phyloP scores from a whole-genome alignment of 2,329 filamentous ascomycete species.

The Alternaria dauci region DNA sequence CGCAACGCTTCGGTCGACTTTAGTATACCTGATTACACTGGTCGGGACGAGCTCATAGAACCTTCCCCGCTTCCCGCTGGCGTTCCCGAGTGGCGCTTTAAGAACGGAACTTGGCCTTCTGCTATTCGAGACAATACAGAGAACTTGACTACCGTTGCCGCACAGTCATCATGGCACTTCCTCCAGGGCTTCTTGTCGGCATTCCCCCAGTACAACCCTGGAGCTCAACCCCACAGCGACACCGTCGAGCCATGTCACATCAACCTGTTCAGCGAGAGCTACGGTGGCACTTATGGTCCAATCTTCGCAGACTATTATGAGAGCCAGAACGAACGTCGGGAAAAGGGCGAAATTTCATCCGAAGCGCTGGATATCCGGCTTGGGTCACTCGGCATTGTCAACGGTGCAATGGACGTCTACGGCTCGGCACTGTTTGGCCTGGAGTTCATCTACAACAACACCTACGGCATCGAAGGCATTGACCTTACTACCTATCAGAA shows the following conservation, averaged over 20 bases:
- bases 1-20: conserved; percentile 58
- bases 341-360: conserved; percentile 60
- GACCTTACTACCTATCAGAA: conserved; percentile 60
- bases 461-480: conserved; percentile 69
- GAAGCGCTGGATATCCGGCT: conserved; percentile 68
- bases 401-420: conserved; percentile 73
- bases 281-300: conserved; percentile 75
- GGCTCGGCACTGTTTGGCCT: conserved; percentile 68
- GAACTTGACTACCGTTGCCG: conserved; percentile 66
- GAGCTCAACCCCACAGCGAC: conserved; percentile 50
- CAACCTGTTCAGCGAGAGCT: conserved; percentile 74
- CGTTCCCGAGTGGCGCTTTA: conserved; percentile 52
- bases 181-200: conserved; percentile 67
- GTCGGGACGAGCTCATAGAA: conserved; percentile 12
- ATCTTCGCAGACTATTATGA: conserved; percentile 67
- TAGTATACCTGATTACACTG: not conserved
- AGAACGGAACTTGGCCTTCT: conserved; percentile 73
- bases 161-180: conserved; percentile 71
- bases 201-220: conserved; percentile 67
- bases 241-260: conserved; percentile 61
- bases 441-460: conserved; percentile 68
- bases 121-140: conserved; percentile 59
- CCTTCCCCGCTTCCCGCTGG: conserved; percentile 43
- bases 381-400: conserved; percentile 72
- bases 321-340: conserved; percentile 67